Base-by-base conservation (phyloP, 352 stramenopile genomes). In the Globisporangium spinosum region DNA sequence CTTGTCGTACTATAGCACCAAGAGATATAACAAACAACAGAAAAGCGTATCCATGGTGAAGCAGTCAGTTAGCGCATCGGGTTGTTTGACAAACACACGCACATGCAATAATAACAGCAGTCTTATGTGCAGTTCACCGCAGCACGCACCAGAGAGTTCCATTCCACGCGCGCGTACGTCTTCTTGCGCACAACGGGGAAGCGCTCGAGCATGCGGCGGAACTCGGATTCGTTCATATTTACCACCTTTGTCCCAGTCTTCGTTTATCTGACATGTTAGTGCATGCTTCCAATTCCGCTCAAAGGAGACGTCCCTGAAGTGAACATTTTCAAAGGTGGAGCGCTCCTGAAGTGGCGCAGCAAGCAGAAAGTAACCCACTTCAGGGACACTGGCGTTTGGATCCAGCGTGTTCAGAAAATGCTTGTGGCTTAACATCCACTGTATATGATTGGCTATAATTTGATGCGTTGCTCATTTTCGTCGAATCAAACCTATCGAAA, bases 161-260 rank as follows among this genome's bases (percentile, higher is more conserved):
- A 93, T 74, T 93, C 82, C 45, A 92, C 85, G 61, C 83, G 85
- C 65, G 74, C 79, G 68, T 90, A 78, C 45, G 82, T 93, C 76
- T 87, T 86, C 72, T 89, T 91, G 65, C 85, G 85, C 75, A 92
- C 85, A 38, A 92, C 77, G 0, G 85, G 85, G 77, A 89, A 93
- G 71, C 78, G 77, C 74, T 87, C 85, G 54, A 93, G 71, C 77
- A 85, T 68, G 40, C 76, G 75, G 70, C 75, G 68, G 76, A 93
- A 93, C 76, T 91, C 83, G 65, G 35, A 34, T 22, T 91, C 83
- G 76, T 93, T 80, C 85, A 93, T 93, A 6, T n/a, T 69, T 20
- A n/a, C n/a, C 68, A 20, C 23, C 65, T 58, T 60, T 55, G n/a
- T 29, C n/a, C 20, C 3, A 23, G 45, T 54, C 20, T 25, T 25